Conservation (phyloP, 2,329 filamentous ascomycete genomes). For the Sarocladium strictum region DNA sequence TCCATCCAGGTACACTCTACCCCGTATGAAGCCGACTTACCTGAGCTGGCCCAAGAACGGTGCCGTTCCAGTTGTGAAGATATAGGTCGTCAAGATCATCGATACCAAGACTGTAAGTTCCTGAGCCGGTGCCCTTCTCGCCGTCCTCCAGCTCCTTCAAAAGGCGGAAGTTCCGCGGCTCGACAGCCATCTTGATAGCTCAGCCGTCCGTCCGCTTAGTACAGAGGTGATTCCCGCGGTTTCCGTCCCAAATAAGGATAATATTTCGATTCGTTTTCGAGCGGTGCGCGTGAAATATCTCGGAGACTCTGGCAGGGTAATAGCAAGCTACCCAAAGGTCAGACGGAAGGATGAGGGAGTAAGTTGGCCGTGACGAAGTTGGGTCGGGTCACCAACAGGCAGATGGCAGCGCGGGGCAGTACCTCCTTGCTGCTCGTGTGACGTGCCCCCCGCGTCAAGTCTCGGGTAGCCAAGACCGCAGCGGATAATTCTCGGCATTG, state of each 20-base stretch:
- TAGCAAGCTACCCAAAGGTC: not conserved
- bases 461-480: not conserved
- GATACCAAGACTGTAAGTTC: constrained; percentile 94
- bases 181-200: constrained; percentile 42
- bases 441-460: constrained; percentile 5
- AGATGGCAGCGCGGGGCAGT: constrained; percentile 6
- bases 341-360: not conserved
- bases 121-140: constrained; percentile 93
- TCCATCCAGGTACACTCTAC: no score
- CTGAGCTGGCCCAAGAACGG: constrained; percentile 92
- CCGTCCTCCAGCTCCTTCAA: constrained; percentile 98
- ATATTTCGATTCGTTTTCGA: not conserved
- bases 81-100: constrained; percentile 90
- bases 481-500: constrained; percentile 9
- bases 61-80: constrained; percentile 99
- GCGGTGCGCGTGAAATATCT: not conserved
- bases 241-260: not conserved
- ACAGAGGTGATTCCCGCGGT: not conserved
- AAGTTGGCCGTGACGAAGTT: not conserved
- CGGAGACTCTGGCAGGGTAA: not conserved
- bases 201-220: not conserved
- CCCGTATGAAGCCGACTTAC: constrained; percentile 47
- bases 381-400: not conserved
- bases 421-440: constrained; percentile 1
- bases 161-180: constrained; percentile 93